Evolutionary conservation across 208 protist species (phyloP), one percentile per base, ranked within the genome.

Genomic region (Acanthamoeba royreba): DNA sequence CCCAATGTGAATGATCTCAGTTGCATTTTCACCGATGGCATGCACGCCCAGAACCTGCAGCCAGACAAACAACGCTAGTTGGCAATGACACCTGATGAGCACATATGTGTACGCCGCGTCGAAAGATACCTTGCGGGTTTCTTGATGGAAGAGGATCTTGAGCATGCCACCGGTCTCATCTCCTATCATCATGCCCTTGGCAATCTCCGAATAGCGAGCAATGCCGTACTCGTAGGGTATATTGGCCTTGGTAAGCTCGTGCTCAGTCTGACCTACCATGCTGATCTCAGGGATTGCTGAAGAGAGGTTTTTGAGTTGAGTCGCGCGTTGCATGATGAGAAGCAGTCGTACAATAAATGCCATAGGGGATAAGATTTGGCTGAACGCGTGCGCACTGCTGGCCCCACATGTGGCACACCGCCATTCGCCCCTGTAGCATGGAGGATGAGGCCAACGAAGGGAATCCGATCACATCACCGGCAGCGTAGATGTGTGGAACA

Each of bases 121-220:
- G n/a, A n/a, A n/a, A n/a, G n/a, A 17, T 46, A 83, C 72, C 72
- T 83, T 83, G 8, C 28, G 11, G 61, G 83, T 94, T 19, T 94
- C 58, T n/a, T 47, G 81, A 43, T 77, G 47, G 85, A 94, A 94
- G 43, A 94, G 93, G 33, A 94, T 46, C 53, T 94, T 94, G 31
- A 94, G 83, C 53, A 94, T 66, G 38, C 93, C 93, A 8, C 81
- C 81, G 40, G 42, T 81, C 61, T 77, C 52, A 19, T 87, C 93
- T 49, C 93, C 93, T 22, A 93, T 66, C 93, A 94, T 94, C 52
- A 86, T 77, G 25, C 83, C 79, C 35, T 94, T 94, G 31, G 90
- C 90, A 11, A 93, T n/a, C 52, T 93, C 90, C 4, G 63, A 66
- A 46, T 93, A 93, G 40, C 47, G 49, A 19, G 90, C 90, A 5